Conservation (phyloP, 2,329 filamentous ascomycete genomes). For the Hirsutella thompsonii region DNA sequence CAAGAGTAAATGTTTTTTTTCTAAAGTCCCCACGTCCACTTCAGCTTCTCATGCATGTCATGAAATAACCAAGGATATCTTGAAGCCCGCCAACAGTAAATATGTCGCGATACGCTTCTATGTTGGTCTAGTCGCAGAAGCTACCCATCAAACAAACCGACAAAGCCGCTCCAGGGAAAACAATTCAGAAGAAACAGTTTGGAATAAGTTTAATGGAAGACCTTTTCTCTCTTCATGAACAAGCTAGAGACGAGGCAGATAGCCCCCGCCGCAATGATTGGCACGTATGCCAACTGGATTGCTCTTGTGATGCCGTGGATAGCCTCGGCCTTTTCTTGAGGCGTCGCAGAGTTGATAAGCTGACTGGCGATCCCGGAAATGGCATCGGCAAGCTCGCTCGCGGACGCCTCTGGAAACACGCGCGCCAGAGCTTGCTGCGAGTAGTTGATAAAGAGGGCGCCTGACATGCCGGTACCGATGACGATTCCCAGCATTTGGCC, state of each 20-base stretch:
- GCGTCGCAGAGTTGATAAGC: background rate
- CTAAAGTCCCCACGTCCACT: too few relatives aligned
- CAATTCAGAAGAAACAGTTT: too few relatives aligned
- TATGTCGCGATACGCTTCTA: too few relatives aligned
- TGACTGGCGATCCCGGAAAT: constrained; percentile 4
- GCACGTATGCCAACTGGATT: constrained; percentile 19
- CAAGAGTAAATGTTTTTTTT: too few relatives aligned
- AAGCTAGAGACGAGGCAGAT: constrained; percentile 15
- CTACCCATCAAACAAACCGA: too few relatives aligned
- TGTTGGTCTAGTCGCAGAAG: too few relatives aligned
- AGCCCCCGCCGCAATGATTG: constrained; percentile 18
- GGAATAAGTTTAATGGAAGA: constrained; percentile 9
- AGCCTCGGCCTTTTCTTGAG: constrained; percentile 9
- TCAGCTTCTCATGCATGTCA: too few relatives aligned
- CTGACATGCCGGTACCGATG: constrained; percentile 19
- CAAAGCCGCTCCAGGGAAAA: too few relatives aligned
- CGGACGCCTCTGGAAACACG: constrained; percentile 3
- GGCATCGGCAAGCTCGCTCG: constrained; percentile 1
- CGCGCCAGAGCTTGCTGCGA: background rate
- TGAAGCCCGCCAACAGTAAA: too few relatives aligned
- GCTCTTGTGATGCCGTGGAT: constrained; percentile 18
- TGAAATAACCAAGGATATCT: too few relatives aligned
- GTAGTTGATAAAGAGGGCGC: constrained; percentile 21
- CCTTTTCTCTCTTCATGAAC: constrained; percentile 21
- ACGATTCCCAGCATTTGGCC: constrained; percentile 18